These are phyloP conservation scores for Paraglomus occultum DNA, from an alignment of 192 early-diverging fungal genomes.

Conservation along the genomic window DNA sequence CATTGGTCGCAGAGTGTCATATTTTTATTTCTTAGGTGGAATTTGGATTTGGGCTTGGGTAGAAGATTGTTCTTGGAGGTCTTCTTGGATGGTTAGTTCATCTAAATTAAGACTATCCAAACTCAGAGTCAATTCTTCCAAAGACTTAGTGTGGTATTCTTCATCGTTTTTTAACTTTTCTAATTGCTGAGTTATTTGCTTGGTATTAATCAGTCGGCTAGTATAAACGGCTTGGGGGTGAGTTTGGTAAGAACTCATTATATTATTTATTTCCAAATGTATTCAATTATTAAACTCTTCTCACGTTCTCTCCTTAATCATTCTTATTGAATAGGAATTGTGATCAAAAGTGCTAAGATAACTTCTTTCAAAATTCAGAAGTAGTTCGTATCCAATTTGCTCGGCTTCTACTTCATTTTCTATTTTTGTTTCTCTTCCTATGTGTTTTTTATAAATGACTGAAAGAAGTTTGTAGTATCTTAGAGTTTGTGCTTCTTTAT, in stretches of 20 bases:
- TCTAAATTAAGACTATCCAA: not conserved
- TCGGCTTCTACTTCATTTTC: too few relatives aligned
- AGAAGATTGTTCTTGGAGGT: too few relatives aligned
- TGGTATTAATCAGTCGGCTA: slow-evolving; percentile 8
- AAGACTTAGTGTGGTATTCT: too few relatives aligned
- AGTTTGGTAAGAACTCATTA: too few relatives aligned
- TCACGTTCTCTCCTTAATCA: too few relatives aligned
- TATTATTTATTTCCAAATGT: too few relatives aligned
- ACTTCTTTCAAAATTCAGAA: too few relatives aligned
- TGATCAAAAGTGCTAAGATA: not conserved
- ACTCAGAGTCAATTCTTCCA: not conserved
- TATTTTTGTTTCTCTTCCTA: too few relatives aligned
- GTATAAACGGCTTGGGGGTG: not conserved
- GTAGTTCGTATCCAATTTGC: too few relatives aligned
- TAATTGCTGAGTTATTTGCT: not conserved
- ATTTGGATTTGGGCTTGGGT: slow-evolving; percentile 5
- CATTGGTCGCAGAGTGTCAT: not conserved
- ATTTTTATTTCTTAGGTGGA: slow-evolving; percentile 8
- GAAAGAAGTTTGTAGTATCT: not conserved
- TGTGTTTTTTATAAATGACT: too few relatives aligned
- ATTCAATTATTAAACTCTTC: too few relatives aligned
- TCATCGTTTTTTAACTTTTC: not conserved
- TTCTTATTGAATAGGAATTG: not conserved
- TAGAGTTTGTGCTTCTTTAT: not conserved
- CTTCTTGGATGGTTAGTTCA: not conserved